Conservation (phyloP, 768 basidiomycete species). For the Trametes villosa region DNA sequence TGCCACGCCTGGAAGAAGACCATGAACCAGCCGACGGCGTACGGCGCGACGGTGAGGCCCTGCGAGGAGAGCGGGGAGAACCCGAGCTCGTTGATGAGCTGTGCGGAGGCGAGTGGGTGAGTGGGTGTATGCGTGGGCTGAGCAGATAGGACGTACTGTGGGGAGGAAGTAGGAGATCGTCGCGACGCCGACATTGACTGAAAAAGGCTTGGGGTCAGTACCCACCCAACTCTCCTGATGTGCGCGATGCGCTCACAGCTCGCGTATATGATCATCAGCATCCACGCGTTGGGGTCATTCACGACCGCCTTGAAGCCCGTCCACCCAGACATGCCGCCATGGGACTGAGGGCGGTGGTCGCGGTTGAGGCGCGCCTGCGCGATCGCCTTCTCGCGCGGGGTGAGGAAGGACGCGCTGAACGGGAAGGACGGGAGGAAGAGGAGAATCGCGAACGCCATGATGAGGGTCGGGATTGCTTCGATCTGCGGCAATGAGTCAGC, state of each 20-base stretch:
- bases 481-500: conserved; percentile 38
- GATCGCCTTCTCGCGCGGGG: conserved; percentile 55
- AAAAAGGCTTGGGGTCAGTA: background rate
- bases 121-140: background rate
- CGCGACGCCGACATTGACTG: conserved; percentile 60
- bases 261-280: conserved; percentile 55
- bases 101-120: background rate
- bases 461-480: conserved; percentile 57
- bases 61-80: conserved; percentile 61
- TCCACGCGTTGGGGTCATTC: conserved; percentile 54
- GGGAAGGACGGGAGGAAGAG: conserved; percentile 60
- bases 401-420: conserved; percentile 56
- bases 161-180: conserved; percentile 62
- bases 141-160: conserved; percentile 40
- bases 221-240: background rate
- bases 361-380: conserved; percentile 59
- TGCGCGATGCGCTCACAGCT: conserved; percentile 33
- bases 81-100: conserved; percentile 60
- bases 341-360: conserved; percentile 60
- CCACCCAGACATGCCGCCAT: conserved; percentile 62
- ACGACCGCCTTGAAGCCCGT: conserved; percentile 57
- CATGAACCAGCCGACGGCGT: conserved; percentile 59
- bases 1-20: conserved; percentile 59
- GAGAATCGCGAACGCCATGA: conserved; percentile 54
- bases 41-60: conserved; percentile 61